These are phyloP conservation scores for Aquilaria agallochum DNA, from an alignment of 441 rosid genomes.

Conservation along the genomic window DNA sequence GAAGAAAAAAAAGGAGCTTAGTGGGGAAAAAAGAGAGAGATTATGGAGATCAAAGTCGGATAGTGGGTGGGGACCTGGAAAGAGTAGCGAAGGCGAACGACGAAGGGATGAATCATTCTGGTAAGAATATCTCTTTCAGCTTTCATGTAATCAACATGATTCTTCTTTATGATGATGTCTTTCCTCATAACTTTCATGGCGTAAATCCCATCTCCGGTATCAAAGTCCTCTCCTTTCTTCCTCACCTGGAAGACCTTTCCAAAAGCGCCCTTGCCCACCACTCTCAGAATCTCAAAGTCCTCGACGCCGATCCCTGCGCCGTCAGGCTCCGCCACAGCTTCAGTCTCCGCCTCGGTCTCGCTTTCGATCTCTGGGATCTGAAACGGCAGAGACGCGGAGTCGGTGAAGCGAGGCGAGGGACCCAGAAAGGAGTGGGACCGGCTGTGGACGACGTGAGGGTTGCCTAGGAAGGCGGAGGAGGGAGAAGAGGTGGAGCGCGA, in stretches of 20 bases:
- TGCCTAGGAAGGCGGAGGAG: slow-evolving; percentile 20
- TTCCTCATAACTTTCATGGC: slow-evolving; percentile 85
- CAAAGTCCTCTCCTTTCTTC: slow-evolving; percentile 25
- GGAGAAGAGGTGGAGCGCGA: slow-evolving; percentile 24
- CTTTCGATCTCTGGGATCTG: slow-evolving; percentile 32
- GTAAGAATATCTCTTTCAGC: slow-evolving; percentile 77
- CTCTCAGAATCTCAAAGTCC: slow-evolving; percentile 65
- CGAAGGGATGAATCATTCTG: slow-evolving; percentile 61
- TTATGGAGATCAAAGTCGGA: not conserved
- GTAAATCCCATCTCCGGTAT: slow-evolving; percentile 48
- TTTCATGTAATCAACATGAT: slow-evolving; percentile 74
- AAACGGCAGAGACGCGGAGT: slow-evolving; percentile 43
- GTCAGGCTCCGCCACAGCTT: slow-evolving; percentile 5
- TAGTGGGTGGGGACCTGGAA: slow-evolving; percentile 43
- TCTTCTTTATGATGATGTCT: slow-evolving; percentile 58
- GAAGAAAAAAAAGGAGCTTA: not conserved
- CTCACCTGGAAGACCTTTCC: slow-evolving; percentile 74
- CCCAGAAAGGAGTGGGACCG: slow-evolving; percentile 77
- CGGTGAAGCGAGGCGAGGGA: slow-evolving; percentile 67
- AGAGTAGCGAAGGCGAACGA: slow-evolving; percentile 71
- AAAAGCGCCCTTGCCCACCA: slow-evolving; percentile 75
- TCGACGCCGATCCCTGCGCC: slow-evolving; percentile 36
- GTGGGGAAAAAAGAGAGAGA: not conserved
- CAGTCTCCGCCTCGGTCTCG: slow-evolving; percentile 4
- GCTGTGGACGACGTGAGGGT: slow-evolving; percentile 54